Conservation (phyloP, 192 early-diverging fungal genomes). For the Paraglomus brasilianum region DNA sequence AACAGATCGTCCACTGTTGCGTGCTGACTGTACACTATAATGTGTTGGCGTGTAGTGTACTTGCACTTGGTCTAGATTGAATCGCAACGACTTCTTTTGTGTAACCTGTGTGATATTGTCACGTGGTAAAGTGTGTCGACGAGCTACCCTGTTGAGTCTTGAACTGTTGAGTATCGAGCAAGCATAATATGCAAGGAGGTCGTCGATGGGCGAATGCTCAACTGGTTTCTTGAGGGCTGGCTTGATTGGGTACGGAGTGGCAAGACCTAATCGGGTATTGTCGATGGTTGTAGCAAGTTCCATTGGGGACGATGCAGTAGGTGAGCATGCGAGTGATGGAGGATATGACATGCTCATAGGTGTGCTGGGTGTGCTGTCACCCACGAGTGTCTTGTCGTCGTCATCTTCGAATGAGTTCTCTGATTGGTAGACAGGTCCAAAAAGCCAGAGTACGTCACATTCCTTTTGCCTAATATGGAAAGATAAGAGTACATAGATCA, state of each 20-base stretch:
- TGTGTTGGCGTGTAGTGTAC: conserved; percentile 31
- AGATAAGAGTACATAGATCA: background rate
- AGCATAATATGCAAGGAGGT: conserved; percentile 18
- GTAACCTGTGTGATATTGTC: background rate
- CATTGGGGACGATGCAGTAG: background rate
- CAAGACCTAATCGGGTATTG: background rate
- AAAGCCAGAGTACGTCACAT: conserved; percentile 30
- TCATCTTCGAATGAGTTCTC: conserved; percentile 25
- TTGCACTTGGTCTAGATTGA: conserved; percentile 23
- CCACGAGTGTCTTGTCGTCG: conserved; percentile 18
- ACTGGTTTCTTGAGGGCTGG: conserved; percentile 27
- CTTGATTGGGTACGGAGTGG: conserved; percentile 25
- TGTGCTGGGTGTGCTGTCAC: conserved; percentile 7
- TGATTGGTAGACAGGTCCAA: conserved; percentile 28
- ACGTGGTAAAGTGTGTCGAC: background rate
- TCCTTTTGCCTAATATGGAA: conserved; percentile 29
- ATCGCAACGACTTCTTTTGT: conserved; percentile 27
- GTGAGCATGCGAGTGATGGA: background rate
- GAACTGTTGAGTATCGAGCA: background rate
- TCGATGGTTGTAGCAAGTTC: background rate
- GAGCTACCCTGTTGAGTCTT: too few species aligned
- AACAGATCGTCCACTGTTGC: background rate
- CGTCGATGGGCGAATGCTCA: conserved; percentile 20
- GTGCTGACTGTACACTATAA: background rate
- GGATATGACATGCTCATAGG: background rate